Evolutionary conservation across 768 basidiomycete genomes (phyloP).

Genomic region (Coprinopsis cinerea): DNA sequence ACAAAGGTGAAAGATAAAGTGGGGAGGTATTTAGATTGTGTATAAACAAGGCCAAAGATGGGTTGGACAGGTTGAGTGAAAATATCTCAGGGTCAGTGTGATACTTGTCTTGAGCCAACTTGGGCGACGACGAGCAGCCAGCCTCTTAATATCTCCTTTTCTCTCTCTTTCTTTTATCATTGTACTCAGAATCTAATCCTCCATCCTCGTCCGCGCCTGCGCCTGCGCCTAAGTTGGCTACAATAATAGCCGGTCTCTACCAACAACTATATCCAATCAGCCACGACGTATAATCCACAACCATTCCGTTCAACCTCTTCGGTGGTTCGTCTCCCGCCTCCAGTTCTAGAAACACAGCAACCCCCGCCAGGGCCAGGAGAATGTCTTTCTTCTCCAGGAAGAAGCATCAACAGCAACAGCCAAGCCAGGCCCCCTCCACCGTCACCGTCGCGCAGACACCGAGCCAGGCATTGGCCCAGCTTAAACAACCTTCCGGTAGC

Average conservation of each 20-base stretch:
- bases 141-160: not conserved
- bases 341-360: constrained; percentile 1
- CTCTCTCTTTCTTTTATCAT: not conserved
- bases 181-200: constrained; percentile 8
- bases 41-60: not conserved
- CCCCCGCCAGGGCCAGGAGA: constrained; percentile 44
- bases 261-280: not conserved
- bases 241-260: not conserved
- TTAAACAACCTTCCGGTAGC: constrained; percentile 21
- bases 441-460: constrained; percentile 60
- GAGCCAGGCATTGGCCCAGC: constrained; percentile 62
- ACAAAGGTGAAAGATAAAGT: too few relatives aligned
- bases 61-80: too few relatives aligned
- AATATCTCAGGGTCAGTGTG: too few relatives aligned
- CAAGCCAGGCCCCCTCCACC: constrained; percentile 21
- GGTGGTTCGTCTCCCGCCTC: not conserved
- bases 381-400: constrained; percentile 94
- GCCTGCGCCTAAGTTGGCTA: too few relatives aligned
- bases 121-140: not conserved
- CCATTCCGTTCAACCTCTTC: constrained; percentile 10
- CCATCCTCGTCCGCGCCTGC: not conserved
- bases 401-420: constrained; percentile 49
- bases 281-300: not conserved
- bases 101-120: not conserved
- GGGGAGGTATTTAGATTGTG: too few relatives aligned